phyloP scores from a whole-genome alignment of 441 rosid genomes.

The Pelargonium myrrhifolium region DNA sequence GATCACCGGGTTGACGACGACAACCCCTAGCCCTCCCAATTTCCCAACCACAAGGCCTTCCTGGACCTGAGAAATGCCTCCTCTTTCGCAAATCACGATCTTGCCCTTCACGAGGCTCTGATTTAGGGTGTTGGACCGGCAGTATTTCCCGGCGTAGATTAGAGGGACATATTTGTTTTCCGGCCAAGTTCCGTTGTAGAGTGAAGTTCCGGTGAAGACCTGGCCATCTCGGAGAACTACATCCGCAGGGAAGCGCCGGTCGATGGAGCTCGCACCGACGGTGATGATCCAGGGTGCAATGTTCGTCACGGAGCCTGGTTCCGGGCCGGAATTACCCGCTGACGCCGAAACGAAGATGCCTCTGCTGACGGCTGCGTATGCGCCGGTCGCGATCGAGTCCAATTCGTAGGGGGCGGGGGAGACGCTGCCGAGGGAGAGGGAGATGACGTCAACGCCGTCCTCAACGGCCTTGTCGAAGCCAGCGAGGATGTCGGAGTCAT shows the following conservation, averaged over 20 bases:
- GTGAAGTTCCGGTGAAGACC: conserved; percentile 19
- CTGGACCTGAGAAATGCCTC: neutral
- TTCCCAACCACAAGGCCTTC: conserved; percentile 14
- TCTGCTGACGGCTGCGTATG: conserved; percentile 29
- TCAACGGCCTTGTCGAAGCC: conserved; percentile 31
- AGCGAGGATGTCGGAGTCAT: conserved; percentile 22
- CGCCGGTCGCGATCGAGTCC: conserved; percentile 16
- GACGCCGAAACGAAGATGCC: conserved; percentile 29
- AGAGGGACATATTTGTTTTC: conserved; percentile 6
- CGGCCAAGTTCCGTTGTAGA: conserved; percentile 12
- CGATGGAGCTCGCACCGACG: conserved; percentile 31
- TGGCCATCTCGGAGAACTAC: conserved; percentile 20
- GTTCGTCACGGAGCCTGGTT: conserved; percentile 3
- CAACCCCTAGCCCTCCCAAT: conserved; percentile 25
- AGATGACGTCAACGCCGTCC: conserved; percentile 34
- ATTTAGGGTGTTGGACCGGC: neutral
- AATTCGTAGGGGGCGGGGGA: neutral
- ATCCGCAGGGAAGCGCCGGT: conserved; percentile 28
- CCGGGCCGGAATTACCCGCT: conserved; percentile 24
- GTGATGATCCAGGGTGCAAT: conserved; percentile 37
- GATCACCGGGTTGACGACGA: neutral
- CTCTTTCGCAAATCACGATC: conserved; percentile 27
- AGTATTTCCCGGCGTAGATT: conserved; percentile 14
- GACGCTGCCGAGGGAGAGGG: conserved; percentile 21
- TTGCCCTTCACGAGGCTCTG: conserved; percentile 17